Conservation (phyloP, 345 rosid genomes). For the Brassica carinata region DNA sequence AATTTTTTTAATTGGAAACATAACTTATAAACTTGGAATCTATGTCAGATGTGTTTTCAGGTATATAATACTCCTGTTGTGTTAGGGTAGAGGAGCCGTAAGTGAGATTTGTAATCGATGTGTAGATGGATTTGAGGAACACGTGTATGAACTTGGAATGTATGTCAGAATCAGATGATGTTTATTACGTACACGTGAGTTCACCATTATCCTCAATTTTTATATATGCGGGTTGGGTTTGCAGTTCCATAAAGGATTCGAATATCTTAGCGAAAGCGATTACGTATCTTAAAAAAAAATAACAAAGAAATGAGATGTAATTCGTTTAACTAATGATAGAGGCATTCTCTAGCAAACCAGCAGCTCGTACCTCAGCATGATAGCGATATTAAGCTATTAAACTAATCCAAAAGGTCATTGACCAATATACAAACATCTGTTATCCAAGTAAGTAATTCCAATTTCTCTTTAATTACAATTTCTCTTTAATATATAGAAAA, state of each 20-base stretch:
- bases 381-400: background rate
- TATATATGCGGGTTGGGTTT: background rate
- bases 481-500: background rate
- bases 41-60: conserved; percentile 17
- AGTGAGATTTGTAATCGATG: background rate
- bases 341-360: background rate
- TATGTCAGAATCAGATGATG: conserved; percentile 12
- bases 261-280: background rate
- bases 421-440: background rate
- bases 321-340: background rate
- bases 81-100: background rate
- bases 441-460: background rate
- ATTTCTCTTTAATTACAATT: background rate
- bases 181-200: conserved; percentile 34
- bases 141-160: conserved; percentile 10
- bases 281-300: conserved; percentile 1
- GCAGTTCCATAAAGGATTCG: background rate
- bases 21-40: conserved; percentile 9
- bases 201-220: conserved; percentile 5
- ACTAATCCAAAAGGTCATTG: background rate
- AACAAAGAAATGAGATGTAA: background rate
- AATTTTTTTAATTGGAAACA: background rate
- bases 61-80: no score
- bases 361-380: conserved; percentile 19
- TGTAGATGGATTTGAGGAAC: background rate